Percentiles rank a stretch among this genome's conserved stretches.
Evolutionary conservation across 768 basidiomycete genomes (phyloP).

Genomic region (Rhodosporidiobolus odoratus): DNA sequence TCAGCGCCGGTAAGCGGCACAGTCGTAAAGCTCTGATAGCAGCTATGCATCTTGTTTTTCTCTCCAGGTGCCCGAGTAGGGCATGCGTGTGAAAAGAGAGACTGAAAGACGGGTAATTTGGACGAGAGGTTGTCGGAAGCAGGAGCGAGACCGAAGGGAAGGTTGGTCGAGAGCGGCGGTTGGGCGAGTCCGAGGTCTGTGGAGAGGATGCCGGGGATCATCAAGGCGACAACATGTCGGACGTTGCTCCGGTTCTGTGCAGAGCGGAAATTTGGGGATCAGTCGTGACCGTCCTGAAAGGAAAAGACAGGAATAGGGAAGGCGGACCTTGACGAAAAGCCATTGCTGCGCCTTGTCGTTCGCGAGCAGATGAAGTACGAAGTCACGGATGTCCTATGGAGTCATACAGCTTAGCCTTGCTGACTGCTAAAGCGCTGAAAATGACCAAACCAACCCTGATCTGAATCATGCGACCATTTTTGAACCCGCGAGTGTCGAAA

Average conservation of each 20-base stretch:
- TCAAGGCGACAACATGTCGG: conserved; percentile 68
- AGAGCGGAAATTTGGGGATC: conserved; percentile 8
- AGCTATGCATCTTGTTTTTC: conserved; percentile 72
- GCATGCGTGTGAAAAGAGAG: conserved; percentile 78
- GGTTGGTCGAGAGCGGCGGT: conserved; percentile 56
- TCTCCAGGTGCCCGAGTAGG: conserved; percentile 92
- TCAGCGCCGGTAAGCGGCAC: conserved; percentile 73
- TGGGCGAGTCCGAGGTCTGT: conserved; percentile 60
- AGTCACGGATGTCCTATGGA: conserved; percentile 74
- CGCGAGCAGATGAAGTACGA: conserved; percentile 71
- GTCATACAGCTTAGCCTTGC: no score
- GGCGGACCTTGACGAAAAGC: conserved; percentile 71
- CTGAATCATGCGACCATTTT: conserved; percentile 67
- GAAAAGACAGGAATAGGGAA: background rate
- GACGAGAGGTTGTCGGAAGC: conserved; percentile 8
- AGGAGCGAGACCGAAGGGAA: conserved; percentile 55
- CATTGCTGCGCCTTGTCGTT: conserved; percentile 80
- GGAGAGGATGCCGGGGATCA: conserved; percentile 80
- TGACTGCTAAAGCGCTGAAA: background rate
- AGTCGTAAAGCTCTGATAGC: conserved; percentile 75
- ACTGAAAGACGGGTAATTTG: conserved; percentile 60
- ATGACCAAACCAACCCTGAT: conserved; percentile 60
- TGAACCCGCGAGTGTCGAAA: conserved; percentile 75
- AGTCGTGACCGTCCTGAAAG: background rate
- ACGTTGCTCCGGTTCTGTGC: conserved; percentile 69